phyloP scores from a whole-genome alignment of 352 stramenopile species.

The Globisporangium irregulare region DNA sequence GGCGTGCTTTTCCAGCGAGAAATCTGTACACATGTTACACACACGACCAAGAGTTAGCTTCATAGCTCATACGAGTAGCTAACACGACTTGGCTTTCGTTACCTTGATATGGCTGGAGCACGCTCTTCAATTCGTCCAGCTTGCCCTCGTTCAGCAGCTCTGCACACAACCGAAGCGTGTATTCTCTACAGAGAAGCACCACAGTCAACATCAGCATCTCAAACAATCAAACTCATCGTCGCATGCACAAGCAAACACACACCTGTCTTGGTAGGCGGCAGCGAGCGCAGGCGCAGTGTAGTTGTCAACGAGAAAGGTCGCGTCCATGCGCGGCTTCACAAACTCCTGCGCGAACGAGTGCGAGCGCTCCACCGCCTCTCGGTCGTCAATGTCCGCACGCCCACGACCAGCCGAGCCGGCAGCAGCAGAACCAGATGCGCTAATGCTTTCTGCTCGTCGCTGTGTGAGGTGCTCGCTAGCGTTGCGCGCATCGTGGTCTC shows the following conservation, averaged over 20 bases:
- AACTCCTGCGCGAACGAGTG: constrained; percentile 64
- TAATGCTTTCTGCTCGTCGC: background rate
- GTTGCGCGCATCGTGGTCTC: background rate
- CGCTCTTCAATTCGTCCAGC: constrained; percentile 60
- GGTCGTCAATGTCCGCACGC: background rate
- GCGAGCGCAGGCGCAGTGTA: constrained; percentile 96
- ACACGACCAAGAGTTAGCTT: background rate
- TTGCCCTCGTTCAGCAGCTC: constrained; percentile 74
- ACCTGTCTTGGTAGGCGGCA: constrained; percentile 93
- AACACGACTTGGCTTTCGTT: background rate
- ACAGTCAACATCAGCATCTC: background rate
- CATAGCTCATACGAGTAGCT: background rate
- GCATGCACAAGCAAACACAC: constrained; percentile 20
- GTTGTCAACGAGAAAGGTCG: constrained; percentile 92
- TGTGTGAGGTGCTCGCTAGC: background rate
- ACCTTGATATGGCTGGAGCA: constrained; percentile 79
- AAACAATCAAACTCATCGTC: background rate
- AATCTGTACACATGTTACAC: constrained; percentile 28
- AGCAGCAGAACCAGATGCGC: background rate
- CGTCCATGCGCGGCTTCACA: constrained; percentile 66
- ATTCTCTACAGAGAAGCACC: constrained; percentile 38
- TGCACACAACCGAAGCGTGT: constrained; percentile 74
- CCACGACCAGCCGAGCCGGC: background rate
- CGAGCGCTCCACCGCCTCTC: constrained; percentile 22
- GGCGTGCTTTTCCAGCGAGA: constrained; percentile 36